Percentiles rank a stretch among this genome's conserved stretches.
Conservation (phyloP, 2,329 filamentous ascomycete species). For the Didymosphaeria variabile region DNA sequence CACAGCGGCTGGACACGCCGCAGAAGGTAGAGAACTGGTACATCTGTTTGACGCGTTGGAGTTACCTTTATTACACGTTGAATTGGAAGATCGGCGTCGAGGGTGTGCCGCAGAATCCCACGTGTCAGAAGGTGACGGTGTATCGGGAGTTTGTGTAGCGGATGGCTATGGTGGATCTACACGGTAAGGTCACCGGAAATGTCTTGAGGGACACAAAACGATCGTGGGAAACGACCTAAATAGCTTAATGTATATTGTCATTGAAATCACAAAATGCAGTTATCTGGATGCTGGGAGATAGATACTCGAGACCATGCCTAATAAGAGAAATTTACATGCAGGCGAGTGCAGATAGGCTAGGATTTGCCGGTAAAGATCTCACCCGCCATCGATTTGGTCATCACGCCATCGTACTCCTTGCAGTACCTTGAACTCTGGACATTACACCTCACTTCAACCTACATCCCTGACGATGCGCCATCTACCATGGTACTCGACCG, state of each 20-base stretch:
- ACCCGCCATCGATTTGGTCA: neutral
- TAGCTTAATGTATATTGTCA: constrained; percentile 3
- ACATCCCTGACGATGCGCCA: no score
- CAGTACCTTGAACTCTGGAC: neutral
- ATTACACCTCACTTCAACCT: neutral
- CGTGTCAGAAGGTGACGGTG: constrained; percentile 53
- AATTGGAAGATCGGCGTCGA: constrained; percentile 51
- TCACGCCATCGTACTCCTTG: neutral
- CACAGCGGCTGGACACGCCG: constrained; percentile 14
- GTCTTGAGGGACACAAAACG: no score
- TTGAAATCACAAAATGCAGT: neutral
- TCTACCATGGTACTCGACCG: no score
- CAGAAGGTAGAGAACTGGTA: constrained; percentile 52
- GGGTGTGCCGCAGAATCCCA: constrained; percentile 54
- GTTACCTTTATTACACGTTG: constrained; percentile 52
- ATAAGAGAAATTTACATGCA: neutral
- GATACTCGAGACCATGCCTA: neutral
- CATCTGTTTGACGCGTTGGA: constrained; percentile 50
- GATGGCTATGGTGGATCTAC: constrained; percentile 1
- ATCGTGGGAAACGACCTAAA: neutral
- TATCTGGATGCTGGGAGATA: neutral
- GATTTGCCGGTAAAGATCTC: neutral
- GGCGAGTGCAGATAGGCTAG: neutral
- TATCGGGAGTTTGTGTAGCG: constrained; percentile 34
- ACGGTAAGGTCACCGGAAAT: neutral